These are phyloP conservation scores for Leptographium procerum DNA, from an alignment of 2,329 filamentous ascomycete genomes.

Conservation along the genomic window DNA sequence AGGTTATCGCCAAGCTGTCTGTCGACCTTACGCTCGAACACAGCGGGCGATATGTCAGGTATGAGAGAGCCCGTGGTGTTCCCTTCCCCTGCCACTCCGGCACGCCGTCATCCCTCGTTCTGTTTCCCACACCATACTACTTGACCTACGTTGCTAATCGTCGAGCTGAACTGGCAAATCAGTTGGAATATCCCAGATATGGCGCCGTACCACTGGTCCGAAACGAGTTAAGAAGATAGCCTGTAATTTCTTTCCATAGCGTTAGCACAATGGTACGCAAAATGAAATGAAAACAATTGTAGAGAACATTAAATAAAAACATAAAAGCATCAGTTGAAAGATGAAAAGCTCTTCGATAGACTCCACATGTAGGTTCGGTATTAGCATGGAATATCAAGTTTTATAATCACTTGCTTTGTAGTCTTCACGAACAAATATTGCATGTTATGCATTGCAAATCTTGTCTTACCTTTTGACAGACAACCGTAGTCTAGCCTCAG, in stretches of 20 bases:
- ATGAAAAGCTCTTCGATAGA: constrained; percentile 64
- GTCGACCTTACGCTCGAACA: constrained; percentile 53
- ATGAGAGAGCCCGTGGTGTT: too few relatives aligned
- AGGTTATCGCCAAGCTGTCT: constrained; percentile 73
- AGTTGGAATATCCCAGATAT: constrained; percentile 45
- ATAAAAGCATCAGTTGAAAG: constrained; percentile 61
- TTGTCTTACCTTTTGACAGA: constrained; percentile 8
- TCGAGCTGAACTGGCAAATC: not conserved
- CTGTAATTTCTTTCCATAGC: not conserved
- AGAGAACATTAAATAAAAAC: constrained; percentile 13
- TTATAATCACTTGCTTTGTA: constrained; percentile 47
- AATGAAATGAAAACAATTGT: not conserved
- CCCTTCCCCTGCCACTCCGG: too few relatives aligned
- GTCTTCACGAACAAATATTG: not conserved
- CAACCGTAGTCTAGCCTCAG: not conserved
- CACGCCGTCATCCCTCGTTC: not conserved
- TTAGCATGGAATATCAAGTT: constrained; percentile 66
- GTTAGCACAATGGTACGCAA: constrained; percentile 12
- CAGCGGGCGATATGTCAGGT: constrained; percentile 67
- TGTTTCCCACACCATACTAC: not conserved
- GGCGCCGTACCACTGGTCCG: constrained; percentile 25
- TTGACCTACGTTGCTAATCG: not conserved
- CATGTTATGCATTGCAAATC: not conserved
- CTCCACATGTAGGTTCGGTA: constrained; percentile 58
- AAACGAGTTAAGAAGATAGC: not conserved